These are phyloP conservation scores for Ormosia semicastrata DNA, from an alignment of 306 rosid species.

Conservation along the genomic window DNA sequence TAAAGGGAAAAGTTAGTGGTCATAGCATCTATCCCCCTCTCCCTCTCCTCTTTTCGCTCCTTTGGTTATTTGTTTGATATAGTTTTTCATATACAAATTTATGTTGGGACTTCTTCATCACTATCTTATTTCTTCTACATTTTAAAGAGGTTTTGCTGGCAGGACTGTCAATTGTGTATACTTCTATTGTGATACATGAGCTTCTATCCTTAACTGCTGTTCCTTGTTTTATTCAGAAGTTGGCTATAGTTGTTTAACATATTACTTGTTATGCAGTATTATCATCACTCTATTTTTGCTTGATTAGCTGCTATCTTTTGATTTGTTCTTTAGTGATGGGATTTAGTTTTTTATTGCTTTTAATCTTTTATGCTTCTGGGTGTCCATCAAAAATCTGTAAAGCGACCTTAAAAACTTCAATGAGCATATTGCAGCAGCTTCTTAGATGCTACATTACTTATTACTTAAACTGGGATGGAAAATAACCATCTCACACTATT, in stretches of 20 bases:
- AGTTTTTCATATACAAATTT: not conserved
- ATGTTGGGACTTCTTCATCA: not conserved
- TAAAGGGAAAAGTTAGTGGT: not conserved
- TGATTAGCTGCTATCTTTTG: not conserved
- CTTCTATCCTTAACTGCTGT: slow-evolving; percentile 4
- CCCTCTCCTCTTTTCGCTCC: not conserved
- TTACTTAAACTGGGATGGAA: slow-evolving; percentile 4
- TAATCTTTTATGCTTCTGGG: not conserved
- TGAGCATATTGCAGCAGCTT: slow-evolving; percentile 20
- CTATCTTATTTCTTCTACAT: not conserved
- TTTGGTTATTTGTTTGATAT: not conserved
- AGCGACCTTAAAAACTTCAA: not conserved
- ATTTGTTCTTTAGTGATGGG: slow-evolving; percentile 8
- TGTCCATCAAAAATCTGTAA: not conserved
- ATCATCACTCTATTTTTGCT: slow-evolving; percentile 2
- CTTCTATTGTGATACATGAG: not conserved
- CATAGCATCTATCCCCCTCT: not conserved
- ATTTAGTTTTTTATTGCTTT: not conserved
- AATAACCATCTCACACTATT: no score
- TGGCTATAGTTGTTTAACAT: slow-evolving; percentile 2
- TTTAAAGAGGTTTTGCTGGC: not conserved
- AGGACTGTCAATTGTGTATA: not conserved
- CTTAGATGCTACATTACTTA: not conserved
- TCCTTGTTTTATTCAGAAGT: not conserved
- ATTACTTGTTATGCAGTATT: not conserved